Conservation (phyloP, 148 eudicot genomes). For the Rhododendron ovatum region DNA sequence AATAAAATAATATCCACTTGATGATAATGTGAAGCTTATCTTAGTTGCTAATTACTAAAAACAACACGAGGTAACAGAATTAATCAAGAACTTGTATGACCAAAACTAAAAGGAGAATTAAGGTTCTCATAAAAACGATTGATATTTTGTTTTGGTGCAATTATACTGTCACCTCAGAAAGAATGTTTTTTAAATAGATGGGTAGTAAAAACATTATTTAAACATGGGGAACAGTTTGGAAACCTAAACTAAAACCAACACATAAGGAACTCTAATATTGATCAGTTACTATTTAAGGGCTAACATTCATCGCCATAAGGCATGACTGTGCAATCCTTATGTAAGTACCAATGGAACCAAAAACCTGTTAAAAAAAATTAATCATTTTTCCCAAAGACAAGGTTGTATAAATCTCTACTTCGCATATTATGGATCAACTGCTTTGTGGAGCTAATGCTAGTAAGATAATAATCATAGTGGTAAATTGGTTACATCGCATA, state of each 20-base stretch:
- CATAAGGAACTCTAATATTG: not conserved
- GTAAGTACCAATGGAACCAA: not conserved
- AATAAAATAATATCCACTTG: not conserved
- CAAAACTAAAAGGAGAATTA: not conserved
- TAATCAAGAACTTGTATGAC: not conserved
- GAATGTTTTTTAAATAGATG: not conserved
- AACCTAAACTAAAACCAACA: not conserved
- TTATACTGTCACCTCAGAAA: not conserved
- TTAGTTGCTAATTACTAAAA: not conserved
- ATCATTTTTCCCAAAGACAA: not conserved
- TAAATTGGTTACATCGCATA: too few species aligned
- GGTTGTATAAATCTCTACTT: not conserved
- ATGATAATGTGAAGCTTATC: not conserved
- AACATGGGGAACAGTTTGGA: not conserved
- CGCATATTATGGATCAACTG: not conserved
- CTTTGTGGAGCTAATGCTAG: not conserved
- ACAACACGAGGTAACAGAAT: not conserved
- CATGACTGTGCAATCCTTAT: not conserved
- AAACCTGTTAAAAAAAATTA: not conserved
- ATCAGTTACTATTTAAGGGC: not conserved
- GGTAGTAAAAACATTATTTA: not conserved
- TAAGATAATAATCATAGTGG: conserved; percentile 1
- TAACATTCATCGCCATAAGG: not conserved
- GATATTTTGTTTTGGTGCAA: not conserved
- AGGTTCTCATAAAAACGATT: not conserved